Evolutionary conservation across 129 eudicot species (phyloP), one percentile per base, ranked within the genome.

Genomic region (Glebionis coronaria): DNA sequence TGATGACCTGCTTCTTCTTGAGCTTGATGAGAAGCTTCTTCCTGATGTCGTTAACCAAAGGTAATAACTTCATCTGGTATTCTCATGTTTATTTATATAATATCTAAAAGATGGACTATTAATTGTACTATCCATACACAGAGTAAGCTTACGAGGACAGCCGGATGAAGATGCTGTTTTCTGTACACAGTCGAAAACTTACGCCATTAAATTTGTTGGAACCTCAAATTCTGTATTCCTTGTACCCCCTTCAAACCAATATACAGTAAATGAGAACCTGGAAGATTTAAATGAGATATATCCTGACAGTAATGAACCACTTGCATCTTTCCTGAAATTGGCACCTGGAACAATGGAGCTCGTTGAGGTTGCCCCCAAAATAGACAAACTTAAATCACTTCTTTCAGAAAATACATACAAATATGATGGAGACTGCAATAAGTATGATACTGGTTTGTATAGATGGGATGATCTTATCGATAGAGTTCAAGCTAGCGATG

Each of bases 81-180:
- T 31, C 0, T 51, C 13, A 27, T 15, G 2, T 28, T 67, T 21
- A 58, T 29, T 1, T 38, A 6, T n/a, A 28, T 18, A 29, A 11
- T 20, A 29, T 18, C 21, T 14, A 29, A 38, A 67, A 45, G 45
- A 6, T 60, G 7, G 14, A 16, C 28, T 18, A 8, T 49, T 54
- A 21, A 12, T 11, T 47, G n/a, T 29, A 19, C 44, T 67, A 35
- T 67, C 0, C 14, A 3, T 27, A 38, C 69, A 49, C 67, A 92
- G 96, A 69, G 87, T 86, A 54, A 82, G 95, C 63, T 72, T 89
- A 55, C 82, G 98, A 67, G 98, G 98, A 61, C 90, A 93, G 61
- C 88, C 83, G 3, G 87, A 84, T 70, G 98, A 93, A 73, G 97
- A 93, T 59, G 95, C 92, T 65, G 98, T 93, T 75, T 82, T 93